Percentiles rank a stretch among this genome's conserved stretches.
Conservation (phyloP, 2,329 filamentous ascomycete genomes). For the Paecilomyces variotii region DNA sequence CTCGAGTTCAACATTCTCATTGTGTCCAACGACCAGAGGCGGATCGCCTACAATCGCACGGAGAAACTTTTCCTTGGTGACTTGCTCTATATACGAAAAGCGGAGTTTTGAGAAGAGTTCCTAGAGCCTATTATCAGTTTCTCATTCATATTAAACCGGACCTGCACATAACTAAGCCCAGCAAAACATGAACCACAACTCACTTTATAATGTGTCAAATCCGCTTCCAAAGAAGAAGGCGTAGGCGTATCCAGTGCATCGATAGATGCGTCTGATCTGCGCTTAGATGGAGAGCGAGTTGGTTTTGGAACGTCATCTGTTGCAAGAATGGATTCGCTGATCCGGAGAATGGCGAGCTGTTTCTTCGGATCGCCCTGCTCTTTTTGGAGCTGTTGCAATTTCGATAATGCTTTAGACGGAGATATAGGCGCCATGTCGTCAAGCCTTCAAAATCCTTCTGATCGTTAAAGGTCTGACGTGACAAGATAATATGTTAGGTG, state of each 20-base stretch:
- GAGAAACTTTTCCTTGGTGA: slow-evolving; percentile 97
- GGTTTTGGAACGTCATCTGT: slow-evolving; percentile 16
- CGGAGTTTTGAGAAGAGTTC: slow-evolving; percentile 93
- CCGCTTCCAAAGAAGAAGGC: slow-evolving; percentile 70
- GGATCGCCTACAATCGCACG: slow-evolving; percentile 86
- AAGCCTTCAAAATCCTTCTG: not conserved
- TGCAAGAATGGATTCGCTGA: slow-evolving; percentile 65
- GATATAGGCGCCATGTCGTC: slow-evolving; percentile 12
- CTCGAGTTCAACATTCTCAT: slow-evolving; percentile 75
- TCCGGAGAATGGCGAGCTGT: slow-evolving; percentile 61
- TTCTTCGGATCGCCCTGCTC: slow-evolving; percentile 41
- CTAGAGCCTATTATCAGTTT: slow-evolving; percentile 20
- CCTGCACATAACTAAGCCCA: not conserved
- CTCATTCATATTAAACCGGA: not conserved
- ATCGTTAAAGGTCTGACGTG: not conserved
- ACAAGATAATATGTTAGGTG: not conserved
- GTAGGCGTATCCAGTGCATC: slow-evolving; percentile 58
- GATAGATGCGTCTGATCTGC: slow-evolving; percentile 65
- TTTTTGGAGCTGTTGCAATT: slow-evolving; percentile 40
- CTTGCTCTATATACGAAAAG: slow-evolving; percentile 96
- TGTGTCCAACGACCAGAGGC: slow-evolving; percentile 71
- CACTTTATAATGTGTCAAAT: slow-evolving; percentile 78
- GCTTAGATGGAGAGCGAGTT: slow-evolving; percentile 34
- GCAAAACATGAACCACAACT: not conserved
- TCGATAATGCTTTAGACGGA: slow-evolving; percentile 19